Base-by-base conservation (phyloP, 2,329 filamentous ascomycete genomes). In the Macroventuria anomochaeta region DNA sequence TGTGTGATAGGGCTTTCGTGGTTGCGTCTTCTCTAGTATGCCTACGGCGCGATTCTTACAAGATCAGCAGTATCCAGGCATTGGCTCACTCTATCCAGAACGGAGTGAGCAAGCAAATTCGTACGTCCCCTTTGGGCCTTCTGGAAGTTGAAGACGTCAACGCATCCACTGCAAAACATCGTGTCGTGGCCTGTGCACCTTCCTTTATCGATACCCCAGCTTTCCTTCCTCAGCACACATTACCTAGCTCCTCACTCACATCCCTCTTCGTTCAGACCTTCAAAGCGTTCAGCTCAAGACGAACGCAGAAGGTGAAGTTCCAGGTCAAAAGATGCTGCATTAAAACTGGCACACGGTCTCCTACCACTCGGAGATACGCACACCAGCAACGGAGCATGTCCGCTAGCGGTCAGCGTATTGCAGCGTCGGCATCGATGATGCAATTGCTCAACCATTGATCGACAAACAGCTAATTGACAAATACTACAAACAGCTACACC, bases 341-440 rank as follows among this genome's bases (percentile, higher is more conserved):
- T n/a, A n/a, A n/a, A n/a, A n/a, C n/a, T 2, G 15, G 20, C 25
- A 21, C 18, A 25, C 8, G 6, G 10, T 18, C 17, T 18, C 7
- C 5, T n/a, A 31, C 4, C 23, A 25, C 15, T 5, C 40, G 21
- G 47, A 31, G 13, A 38, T 17, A 28, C 12, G 2, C 41, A 26
- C 3, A 6, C n/a, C n/a, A 31, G 13, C 32, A 21, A 34, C 23
- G 21, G 15, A 23, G 17, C 15, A 40, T 15, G 10, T 20, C 29
- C 41, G 48, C 29, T 46, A 44, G 48, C 48, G 33, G 15, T 34
- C 40, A 40, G 34, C 41, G 23, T 13, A 21, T 23, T 39, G 41
- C 41, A 52, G 28, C 26, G n/a, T 4, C 23, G 21, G 31, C 23
- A 31, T 41, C 34, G 48, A 56, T 56, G 53, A 56, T 56, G 53